Base-by-base conservation (phyloP, 2,329 filamentous ascomycete genomes). In the Trichophyton verrucosum region DNA sequence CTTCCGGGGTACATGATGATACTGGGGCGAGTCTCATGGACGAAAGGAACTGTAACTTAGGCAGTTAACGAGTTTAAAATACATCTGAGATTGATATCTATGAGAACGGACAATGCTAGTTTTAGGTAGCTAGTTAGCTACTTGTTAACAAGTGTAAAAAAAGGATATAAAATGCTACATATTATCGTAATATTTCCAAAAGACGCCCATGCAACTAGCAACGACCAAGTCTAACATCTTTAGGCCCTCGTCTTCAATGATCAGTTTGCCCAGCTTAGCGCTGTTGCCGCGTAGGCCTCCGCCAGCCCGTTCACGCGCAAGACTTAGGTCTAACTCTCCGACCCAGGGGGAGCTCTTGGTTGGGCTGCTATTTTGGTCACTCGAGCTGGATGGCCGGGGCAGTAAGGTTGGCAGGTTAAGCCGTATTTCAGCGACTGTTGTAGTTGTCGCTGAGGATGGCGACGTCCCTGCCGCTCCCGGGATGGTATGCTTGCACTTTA, bases 191-290 rank as follows among this genome's bases (percentile, higher is more conserved):
- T 88, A 85, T 67, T 86, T 85, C 91, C 92, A 97, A 89, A 91
- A 99, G 15, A 97, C 77, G 0, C 88, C 90, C 75, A 99, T 83
- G 70, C 96, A 96, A 9, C 91, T 88, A 3, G 92, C 89, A 20
- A 99, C 89, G 0, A 95, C 79, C 62, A 99, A 73, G 77, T 99
- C 94, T 68, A 97, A 74, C 92, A 99, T 97, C 77, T 95, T 95
- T 65, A 95, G 76, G 0, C 94, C 94, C 68, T 95, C 91, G 61
- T 92, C 85, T 67, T 91, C 84, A 42, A 99, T 81, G 58, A 97
- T 90, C 58, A 99, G 77, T 74, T 97, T 99, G 0, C 92, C 94
- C 67, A 99, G 77, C 76, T 99, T 99, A 2, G 90, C 91, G 68
- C 89, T 84, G 72, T 89, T 91, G 0, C 92, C 92, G 51, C 86